Evolutionary conservation across 768 basidiomycete species (phyloP).

Genomic region (Kwoniella europaea): DNA sequence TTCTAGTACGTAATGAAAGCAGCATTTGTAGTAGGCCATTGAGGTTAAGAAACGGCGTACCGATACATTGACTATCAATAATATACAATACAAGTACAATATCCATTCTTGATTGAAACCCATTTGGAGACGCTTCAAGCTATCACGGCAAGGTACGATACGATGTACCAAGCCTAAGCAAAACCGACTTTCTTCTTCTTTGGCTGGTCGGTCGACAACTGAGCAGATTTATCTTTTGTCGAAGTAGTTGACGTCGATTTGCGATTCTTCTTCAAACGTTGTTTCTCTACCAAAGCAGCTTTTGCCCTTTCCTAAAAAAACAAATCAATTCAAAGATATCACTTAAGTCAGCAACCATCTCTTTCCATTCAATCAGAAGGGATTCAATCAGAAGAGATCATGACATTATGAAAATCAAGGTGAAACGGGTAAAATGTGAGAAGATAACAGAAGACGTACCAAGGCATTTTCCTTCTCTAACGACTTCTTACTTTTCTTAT

Average conservation of each 20-base stretch:
- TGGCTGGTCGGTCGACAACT: neutral
- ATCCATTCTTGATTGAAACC: no score
- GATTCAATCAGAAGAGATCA: neutral
- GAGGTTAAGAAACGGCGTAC: no score
- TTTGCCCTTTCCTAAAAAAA: slow-evolving; percentile 11
- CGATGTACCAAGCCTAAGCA: neutral
- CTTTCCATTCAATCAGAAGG: neutral
- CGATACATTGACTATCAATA: no score
- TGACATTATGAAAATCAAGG: neutral
- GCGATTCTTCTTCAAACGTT: slow-evolving; percentile 3
- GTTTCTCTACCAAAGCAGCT: slow-evolving; percentile 17
- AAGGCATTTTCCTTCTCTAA: slow-evolving; percentile 18
- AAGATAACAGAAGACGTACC: neutral
- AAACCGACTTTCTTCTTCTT: slow-evolving; percentile 18
- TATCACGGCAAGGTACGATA: no score
- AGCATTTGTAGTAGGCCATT: no score
- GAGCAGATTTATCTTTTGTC: neutral
- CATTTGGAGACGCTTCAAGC: no score
- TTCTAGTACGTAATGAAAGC: no score
- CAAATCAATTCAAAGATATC: neutral
- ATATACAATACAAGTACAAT: no score
- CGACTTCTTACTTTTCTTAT: slow-evolving; percentile 8
- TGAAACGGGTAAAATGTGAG: neutral
- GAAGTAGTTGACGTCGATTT: neutral
- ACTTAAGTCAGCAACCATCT: neutral